A percentile compares a stretch with the other conserved stretches of the same genome.
These are phyloP conservation scores for Linanthus parryae DNA, from an alignment of 148 eudicot species.

Conservation along the genomic window DNA sequence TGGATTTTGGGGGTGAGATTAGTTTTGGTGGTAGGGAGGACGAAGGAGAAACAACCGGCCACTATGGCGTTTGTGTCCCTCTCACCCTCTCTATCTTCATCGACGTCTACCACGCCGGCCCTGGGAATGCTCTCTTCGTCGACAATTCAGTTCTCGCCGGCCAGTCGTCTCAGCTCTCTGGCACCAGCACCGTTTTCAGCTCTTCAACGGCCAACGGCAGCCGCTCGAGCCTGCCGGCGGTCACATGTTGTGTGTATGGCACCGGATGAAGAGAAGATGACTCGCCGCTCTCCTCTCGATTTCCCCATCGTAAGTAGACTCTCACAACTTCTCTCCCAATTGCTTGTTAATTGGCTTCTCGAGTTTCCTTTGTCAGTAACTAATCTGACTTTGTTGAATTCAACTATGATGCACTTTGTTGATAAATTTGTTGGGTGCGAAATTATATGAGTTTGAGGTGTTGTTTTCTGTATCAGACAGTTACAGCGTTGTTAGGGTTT, in stretches of 20 bases:
- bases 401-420: too few relatives aligned
- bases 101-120: constrained; percentile 18
- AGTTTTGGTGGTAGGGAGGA: too few relatives aligned
- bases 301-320: constrained; percentile 63
- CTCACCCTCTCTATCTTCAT: not conserved
- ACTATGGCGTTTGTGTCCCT: constrained; percentile 33
- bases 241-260: constrained; percentile 60
- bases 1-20: too few relatives aligned
- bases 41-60: constrained; percentile 1
- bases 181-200: not conserved
- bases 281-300: constrained; percentile 91
- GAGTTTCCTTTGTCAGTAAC: too few relatives aligned
- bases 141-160: constrained; percentile 3
- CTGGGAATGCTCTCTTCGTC: not conserved
- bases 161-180: not conserved
- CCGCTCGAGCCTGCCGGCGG: not conserved
- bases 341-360: too few relatives aligned
- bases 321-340: not conserved
- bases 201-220: not conserved
- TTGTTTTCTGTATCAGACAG: too few relatives aligned
- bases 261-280: constrained; percentile 79
- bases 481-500: too few relatives aligned
- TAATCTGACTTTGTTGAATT: too few relatives aligned
- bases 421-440: too few relatives aligned
- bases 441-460: too few relatives aligned